Percentiles rank a stretch among this genome's conserved stretches.
Conservation (phyloP, 2,329 filamentous ascomycete species). For the Biscogniauxia sp. region DNA sequence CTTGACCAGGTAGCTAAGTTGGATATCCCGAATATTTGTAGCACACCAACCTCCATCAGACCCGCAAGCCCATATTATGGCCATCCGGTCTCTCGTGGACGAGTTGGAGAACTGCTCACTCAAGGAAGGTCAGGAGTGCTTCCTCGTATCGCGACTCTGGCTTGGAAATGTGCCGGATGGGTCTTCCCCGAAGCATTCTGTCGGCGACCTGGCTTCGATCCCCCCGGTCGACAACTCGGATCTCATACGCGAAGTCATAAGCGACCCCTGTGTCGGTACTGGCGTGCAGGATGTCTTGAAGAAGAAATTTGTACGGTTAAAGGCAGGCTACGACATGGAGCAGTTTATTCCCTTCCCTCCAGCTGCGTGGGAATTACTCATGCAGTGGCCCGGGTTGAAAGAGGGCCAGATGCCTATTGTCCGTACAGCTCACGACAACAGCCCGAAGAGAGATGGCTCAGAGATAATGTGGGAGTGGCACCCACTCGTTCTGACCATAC, state of each 20-base stretch:
- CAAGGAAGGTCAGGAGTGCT: slow-evolving; percentile 73
- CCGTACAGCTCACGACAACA: slow-evolving; percentile 75
- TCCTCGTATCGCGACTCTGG: slow-evolving; percentile 78
- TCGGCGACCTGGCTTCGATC: slow-evolving; percentile 59
- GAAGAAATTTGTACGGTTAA: slow-evolving; percentile 68
- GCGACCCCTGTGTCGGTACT: slow-evolving; percentile 40
- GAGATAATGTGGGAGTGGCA: slow-evolving; percentile 81
- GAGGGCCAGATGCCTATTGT: slow-evolving; percentile 68
- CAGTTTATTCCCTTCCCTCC: slow-evolving; percentile 76
- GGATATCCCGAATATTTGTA: slow-evolving; percentile 14
- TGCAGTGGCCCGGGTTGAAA: slow-evolving; percentile 78
- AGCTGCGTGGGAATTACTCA: slow-evolving; percentile 77
- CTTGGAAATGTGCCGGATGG: slow-evolving; percentile 69
- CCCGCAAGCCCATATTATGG: slow-evolving; percentile 70
- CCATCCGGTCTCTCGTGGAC: slow-evolving; percentile 62
- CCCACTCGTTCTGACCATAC: slow-evolving; percentile 80
- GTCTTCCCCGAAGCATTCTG: slow-evolving; percentile 53
- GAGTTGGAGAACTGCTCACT: slow-evolving; percentile 51
- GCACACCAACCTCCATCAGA: slow-evolving; percentile 32
- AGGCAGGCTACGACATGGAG: slow-evolving; percentile 63
- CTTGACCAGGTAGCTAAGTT: not conserved
- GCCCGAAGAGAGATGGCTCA: slow-evolving; percentile 49
- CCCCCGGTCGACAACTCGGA: slow-evolving; percentile 87
- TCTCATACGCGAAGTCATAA: slow-evolving; percentile 64
- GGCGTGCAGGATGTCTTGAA: slow-evolving; percentile 33